Evolutionary conservation across 768 basidiomycete genomes (phyloP), one percentile per base, ranked within the genome.

Genomic region (Mycena pura): DNA sequence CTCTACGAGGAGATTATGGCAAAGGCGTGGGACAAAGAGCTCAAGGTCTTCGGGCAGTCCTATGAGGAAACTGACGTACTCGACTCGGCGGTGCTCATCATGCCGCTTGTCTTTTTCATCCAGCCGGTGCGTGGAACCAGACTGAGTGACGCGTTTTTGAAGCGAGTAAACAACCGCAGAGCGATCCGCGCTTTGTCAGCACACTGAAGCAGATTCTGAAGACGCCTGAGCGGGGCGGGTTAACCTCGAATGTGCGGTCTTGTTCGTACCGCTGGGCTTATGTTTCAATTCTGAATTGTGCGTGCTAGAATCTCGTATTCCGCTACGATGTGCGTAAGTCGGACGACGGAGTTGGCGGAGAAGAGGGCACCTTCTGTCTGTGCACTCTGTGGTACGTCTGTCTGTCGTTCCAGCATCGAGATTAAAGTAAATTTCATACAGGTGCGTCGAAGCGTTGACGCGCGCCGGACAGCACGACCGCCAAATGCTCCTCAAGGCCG

Each of bases 1-100:
- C 75, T 99, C 6, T 99, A 98, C 73, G 96, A 99, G 73, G 90
- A 97, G 63, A 91, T 99, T 65, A 94, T 95, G 91, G 73, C 83
- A 25, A 91, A 90, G 70, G 92, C 93, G 0, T 97, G 91, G 90
- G 92, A 96, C 74, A 73, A 82, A 27, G 81, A 86, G 40, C 74
- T 84, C 60, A 76, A 84, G 67, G 85, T 82, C 73, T 96, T 95
- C 68, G 89, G 87, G 21, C 96, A 99, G 77, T 90, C 90, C 69
- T 99, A 95, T 74, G 96, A 98, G 68, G 91, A 93, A 62, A 86
- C 80, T 0, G 80, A 89, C 41, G 82, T 91, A 10, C 73, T 99
- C 21, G 96, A 98, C 72, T 91, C 93, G 14, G 88, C 95, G 14
- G 87, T 97, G 48, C 79, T 95, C 43, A 94, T 96, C 68, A 95